phyloP scores from a whole-genome alignment of 345 rosid species.

The Streptanthus diversifolius region DNA sequence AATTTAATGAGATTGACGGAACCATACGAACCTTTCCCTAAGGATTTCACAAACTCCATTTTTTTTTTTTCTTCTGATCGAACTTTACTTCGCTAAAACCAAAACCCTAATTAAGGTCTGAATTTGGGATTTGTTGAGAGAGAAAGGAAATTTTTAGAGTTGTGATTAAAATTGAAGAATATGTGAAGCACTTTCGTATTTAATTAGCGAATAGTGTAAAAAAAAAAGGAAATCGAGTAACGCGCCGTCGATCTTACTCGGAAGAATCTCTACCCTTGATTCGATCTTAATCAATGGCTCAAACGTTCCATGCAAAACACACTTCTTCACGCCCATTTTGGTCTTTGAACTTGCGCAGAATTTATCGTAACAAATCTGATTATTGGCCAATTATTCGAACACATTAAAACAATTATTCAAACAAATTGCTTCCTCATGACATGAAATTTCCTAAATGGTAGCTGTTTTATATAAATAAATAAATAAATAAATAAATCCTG shows the following conservation, averaged over 20 bases:
- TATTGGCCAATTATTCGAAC: neutral
- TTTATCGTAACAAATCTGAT: neutral
- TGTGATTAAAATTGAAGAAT: neutral
- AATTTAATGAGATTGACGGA: constrained; percentile 10
- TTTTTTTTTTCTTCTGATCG: neutral
- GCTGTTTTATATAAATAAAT: neutral
- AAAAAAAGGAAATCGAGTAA: neutral
- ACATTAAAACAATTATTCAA: neutral
- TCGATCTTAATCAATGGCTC: neutral
- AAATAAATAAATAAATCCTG: neutral
- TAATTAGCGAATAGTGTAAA: neutral
- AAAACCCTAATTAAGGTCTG: constrained; percentile 9
- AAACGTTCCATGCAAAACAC: neutral
- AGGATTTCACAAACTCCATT: constrained; percentile 17
- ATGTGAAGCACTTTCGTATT: neutral
- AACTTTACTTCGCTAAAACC: neutral
- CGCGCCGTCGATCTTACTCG: neutral
- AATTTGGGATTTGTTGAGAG: constrained; percentile 7
- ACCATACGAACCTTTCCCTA: constrained; percentile 23
- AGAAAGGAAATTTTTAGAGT: neutral
- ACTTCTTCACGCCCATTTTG: neutral
- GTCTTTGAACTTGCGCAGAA: neutral
- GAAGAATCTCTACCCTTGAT: neutral
- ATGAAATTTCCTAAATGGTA: neutral
- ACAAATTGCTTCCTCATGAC: neutral